Evolutionary conservation across 495 filamentous ascomycete genomes (phyloP), one percentile per base, ranked within the genome.

Genomic region (Lentithecium fluviatile): DNA sequence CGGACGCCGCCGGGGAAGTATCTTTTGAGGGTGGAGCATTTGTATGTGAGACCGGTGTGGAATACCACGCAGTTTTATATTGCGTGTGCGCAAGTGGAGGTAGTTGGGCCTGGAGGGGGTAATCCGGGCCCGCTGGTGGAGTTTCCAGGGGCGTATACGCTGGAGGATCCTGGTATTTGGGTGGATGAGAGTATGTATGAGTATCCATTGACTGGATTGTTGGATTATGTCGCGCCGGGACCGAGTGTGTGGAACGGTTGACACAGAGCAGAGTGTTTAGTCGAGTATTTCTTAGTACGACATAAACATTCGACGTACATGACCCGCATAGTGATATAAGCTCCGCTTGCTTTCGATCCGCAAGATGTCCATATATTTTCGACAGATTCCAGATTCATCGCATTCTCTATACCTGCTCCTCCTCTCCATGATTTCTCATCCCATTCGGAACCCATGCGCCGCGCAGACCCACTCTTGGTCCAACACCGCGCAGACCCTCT

Each of bases 401-500:
- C 29, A 32, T 32, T 32, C 10, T 4, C 29, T 32, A 4, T 32
- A 4, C 29, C 4, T 10, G 4, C 29, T 32, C 29, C 10, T 4
- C 29, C 10, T 32, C 10, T 4, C 10, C 10, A 32, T 3, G 29
- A 4, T 32, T 32, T 32, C 29, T 32, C 29, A 32, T 32, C 29
- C 29, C 29, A 32, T 32, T 10, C 29, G 3, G 29, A 68, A 69
- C 42, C 60, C 47, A 53, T 67, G 42, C 7, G 40, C 45, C 19
- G 56, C 60, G 38, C 63, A 57, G 10, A 46, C 25, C 70, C 68
- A 73, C n/a, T 43, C 17, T 29, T 54, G 53, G 56, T 81, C 76
- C 54, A 81, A 61, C 8, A 75, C 56, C 12, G 64, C 66, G 55
- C 71, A 75, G 5, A 84, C 79, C 34, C 82, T 73, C 37, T 73